A percentile compares a stretch with the other conserved stretches of the same genome.
Conservation (phyloP, 1,284 basidiomycete species). For the Trametes pubescens region DNA sequence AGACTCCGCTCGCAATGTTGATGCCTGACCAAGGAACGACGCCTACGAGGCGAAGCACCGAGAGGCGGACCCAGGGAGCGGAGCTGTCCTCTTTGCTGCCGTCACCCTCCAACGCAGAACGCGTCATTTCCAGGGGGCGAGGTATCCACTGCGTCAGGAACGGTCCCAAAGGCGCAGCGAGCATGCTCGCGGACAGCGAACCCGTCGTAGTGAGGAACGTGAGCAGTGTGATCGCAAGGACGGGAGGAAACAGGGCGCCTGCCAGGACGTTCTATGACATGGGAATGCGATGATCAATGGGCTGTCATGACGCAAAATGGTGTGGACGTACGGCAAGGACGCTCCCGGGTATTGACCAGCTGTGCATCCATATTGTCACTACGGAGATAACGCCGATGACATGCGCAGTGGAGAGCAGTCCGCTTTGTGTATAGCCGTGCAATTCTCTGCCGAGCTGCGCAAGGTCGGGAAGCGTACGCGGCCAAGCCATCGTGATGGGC, state of each 20-base stretch:
- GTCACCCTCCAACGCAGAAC: constrained; percentile 68
- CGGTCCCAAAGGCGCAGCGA: constrained; percentile 86
- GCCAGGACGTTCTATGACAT: constrained; percentile 82
- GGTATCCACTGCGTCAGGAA: constrained; percentile 84
- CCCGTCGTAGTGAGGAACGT: constrained; percentile 86
- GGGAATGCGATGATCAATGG: constrained; percentile 27
- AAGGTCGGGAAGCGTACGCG: constrained; percentile 75
- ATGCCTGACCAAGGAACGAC: constrained; percentile 95
- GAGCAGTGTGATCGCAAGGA: constrained; percentile 80
- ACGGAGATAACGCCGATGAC: constrained; percentile 84
- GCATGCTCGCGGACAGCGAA: constrained; percentile 80
- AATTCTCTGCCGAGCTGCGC: constrained; percentile 78
- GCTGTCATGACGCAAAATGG: constrained; percentile 22
- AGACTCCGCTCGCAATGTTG: constrained; percentile 93
- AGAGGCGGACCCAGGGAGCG: constrained; percentile 84
- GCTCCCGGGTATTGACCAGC: constrained; percentile 92
- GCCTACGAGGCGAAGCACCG: constrained; percentile 86
- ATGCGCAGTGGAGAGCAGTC: constrained; percentile 66
- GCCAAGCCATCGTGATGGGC: constrained; percentile 79
- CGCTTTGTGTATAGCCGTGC: constrained; percentile 79
- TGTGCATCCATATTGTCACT: constrained; percentile 93
- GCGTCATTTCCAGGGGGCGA: constrained; percentile 83
- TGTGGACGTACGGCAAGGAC: constrained; percentile 80
- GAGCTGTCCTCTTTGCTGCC: constrained; percentile 54
- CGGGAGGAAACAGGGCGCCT: constrained; percentile 84